These are phyloP conservation scores for Pichia californica DNA, from an alignment of 805 yeast genomes.

Conservation along the genomic window DNA sequence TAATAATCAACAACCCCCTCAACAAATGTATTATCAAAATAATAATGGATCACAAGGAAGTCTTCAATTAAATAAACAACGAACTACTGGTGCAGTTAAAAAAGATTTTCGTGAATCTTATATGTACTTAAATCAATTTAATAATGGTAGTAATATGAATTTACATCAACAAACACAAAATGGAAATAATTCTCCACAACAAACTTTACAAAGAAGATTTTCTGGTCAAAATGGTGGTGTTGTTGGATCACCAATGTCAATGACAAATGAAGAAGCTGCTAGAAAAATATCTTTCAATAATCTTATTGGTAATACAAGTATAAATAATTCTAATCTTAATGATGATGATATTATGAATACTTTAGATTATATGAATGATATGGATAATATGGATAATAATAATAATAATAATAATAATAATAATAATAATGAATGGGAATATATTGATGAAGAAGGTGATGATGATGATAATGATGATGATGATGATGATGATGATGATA, in stretches of 20 bases:
- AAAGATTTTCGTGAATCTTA: constrained; percentile 6
- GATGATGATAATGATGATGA: not conserved
- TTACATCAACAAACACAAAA: too few relatives aligned
- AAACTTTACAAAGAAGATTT: constrained; percentile 8
- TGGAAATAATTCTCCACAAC: constrained; percentile 1
- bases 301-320: constrained; percentile 9
- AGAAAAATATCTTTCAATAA: constrained; percentile 21
- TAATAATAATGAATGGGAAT: constrained; percentile 10
- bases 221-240: constrained; percentile 10
- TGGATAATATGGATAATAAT: not conserved
- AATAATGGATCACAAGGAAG: not conserved
- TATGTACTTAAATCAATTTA: constrained; percentile 7
- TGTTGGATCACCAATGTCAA: constrained; percentile 21
- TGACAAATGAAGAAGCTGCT: constrained; percentile 7
- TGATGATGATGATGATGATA: not conserved
- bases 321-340: not conserved
- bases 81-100: not conserved
- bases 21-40: not conserved
- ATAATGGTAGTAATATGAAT: not conserved
- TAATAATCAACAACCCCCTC: not conserved
- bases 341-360: not conserved
- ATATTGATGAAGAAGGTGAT: constrained; percentile 13
- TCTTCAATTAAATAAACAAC: not conserved
- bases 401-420: constrained; percentile 1
- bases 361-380: not conserved